These are phyloP conservation scores for Epipyxis sp. DNA, from an alignment of 108 stramenopile genomes.

Conservation along the genomic window DNA sequence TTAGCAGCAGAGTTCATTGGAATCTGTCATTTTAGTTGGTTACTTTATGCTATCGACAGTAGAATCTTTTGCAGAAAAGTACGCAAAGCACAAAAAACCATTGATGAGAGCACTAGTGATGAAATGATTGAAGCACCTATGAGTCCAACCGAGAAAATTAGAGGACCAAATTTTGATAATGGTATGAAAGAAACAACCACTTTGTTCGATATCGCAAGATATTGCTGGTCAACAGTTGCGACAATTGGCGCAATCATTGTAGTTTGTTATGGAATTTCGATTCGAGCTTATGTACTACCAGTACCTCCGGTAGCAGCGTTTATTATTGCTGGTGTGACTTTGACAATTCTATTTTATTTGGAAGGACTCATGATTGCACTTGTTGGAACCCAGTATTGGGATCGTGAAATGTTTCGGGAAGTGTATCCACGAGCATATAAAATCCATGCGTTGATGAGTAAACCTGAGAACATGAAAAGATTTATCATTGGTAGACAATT, in stretches of 20 bases:
- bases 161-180: neutral
- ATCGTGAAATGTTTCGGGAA: conserved; percentile 26
- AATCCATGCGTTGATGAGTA: neutral
- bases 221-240: conserved; percentile 5
- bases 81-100: neutral
- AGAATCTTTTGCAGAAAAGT: neutral
- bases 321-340: neutral
- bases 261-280: conserved; percentile 2
- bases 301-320: neutral
- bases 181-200: neutral
- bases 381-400: conserved; percentile 11
- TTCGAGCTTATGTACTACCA: conserved; percentile 8
- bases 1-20: conserved; percentile 11
- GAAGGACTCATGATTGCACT: conserved; percentile 29
- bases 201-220: neutral
- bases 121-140: neutral
- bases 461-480: conserved; percentile 14
- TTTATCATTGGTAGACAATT: conserved; percentile 30
- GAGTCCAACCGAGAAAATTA: neutral
- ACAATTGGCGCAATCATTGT: neutral
- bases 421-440: conserved; percentile 23
- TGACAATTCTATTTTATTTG: conserved; percentile 4
- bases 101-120: neutral
- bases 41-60: neutral
- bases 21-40: neutral